Evolutionary conservation across 2,329 filamentous ascomycete genomes (phyloP).

Genomic region (Paecilomyces niveus): DNA sequence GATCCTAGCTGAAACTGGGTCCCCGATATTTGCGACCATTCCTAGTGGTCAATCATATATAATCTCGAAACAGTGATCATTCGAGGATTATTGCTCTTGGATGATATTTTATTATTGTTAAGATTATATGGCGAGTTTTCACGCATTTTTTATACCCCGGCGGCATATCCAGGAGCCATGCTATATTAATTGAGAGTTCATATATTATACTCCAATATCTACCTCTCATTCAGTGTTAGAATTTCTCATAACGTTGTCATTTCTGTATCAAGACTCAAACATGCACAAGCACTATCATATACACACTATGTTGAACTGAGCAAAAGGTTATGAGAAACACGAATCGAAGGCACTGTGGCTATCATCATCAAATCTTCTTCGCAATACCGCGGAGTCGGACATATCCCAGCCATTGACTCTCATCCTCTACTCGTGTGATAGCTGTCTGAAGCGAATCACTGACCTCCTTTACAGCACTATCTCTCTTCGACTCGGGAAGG

Average conservation of each 20-base stretch:
- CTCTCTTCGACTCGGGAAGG: constrained; percentile 42
- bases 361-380: constrained; percentile 15
- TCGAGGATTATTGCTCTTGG: background rate
- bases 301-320: too few relatives aligned
- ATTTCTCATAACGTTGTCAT: background rate
- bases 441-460: constrained; percentile 49
- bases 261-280: background rate
- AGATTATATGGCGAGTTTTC: background rate
- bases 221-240: background rate
- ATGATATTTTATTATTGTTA: background rate
- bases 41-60: background rate
- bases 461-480: constrained; percentile 49
- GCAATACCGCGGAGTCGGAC: constrained; percentile 39
- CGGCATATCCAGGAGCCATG: background rate
- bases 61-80: background rate
- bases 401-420: constrained; percentile 45
- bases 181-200: background rate
- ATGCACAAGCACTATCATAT: too few relatives aligned
- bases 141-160: background rate
- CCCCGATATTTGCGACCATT: background rate
- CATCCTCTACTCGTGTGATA: constrained; percentile 51
- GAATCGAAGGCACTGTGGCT: background rate
- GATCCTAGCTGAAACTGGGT: background rate
- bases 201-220: background rate
- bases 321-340: too few relatives aligned